A percentile compares a stretch with the other conserved stretches of the same genome.
Conservation (phyloP, 176 grass and related monocot genomes). For the Poa pratensis region DNA sequence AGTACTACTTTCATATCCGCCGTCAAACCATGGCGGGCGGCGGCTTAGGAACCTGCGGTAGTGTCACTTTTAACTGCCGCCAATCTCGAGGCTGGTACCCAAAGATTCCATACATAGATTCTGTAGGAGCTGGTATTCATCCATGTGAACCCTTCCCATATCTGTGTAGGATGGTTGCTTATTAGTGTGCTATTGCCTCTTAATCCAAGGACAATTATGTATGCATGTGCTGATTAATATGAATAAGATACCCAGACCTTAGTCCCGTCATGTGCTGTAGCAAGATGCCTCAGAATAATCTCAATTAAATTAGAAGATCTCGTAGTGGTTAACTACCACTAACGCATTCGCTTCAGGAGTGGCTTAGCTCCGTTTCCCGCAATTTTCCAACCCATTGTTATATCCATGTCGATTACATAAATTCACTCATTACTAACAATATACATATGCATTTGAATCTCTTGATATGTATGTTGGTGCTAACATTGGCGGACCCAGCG, state of each 20-base stretch:
- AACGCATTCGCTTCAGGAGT: not conserved
- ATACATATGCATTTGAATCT: too few relatives aligned
- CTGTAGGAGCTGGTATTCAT: conserved; percentile 77
- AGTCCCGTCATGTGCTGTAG: not conserved
- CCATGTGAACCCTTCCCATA: conserved; percentile 25
- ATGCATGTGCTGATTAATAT: not conserved
- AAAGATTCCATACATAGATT: too few relatives aligned
- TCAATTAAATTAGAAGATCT: not conserved
- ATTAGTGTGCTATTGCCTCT: not conserved
- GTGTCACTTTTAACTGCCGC: too few relatives aligned
- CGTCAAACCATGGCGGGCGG: too few relatives aligned
- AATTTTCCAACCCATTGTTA: not conserved
- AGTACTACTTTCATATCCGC: too few relatives aligned
- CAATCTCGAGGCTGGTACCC: too few relatives aligned
- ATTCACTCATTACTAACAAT: too few relatives aligned
- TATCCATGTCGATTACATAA: not conserved
- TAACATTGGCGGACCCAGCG: too few relatives aligned
- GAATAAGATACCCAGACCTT: not conserved
- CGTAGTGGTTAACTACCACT: not conserved
- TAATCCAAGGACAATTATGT: not conserved
- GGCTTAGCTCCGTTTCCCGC: not conserved
- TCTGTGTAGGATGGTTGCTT: conserved; percentile 23
- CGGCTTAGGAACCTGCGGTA: too few relatives aligned
- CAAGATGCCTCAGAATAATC: not conserved
- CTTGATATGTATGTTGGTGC: too few relatives aligned